Evolutionary conservation across 1,284 basidiomycete species (phyloP), one percentile per base, ranked within the genome.

Genomic region (Heliocybe sulcata): DNA sequence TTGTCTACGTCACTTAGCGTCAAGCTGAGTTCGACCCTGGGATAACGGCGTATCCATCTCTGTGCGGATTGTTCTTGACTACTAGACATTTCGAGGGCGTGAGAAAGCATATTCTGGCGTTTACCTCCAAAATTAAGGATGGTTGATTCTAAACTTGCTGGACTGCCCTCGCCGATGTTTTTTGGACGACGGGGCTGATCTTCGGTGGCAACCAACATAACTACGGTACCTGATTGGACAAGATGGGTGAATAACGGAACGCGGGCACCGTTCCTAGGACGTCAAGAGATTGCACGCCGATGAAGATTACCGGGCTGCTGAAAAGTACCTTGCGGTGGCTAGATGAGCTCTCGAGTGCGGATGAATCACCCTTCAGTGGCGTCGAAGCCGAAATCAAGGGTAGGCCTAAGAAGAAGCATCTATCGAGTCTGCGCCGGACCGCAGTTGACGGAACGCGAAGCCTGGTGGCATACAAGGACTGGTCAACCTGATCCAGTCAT

Each of bases 41-140:
- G 94, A 95, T n/a, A 82, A 95, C 35, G 94, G 98, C 68, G 92
- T 96, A 1, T 95, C 95, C 72, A 96, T 97, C 68, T 95, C 93
- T 0, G 12, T 84, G 93, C 58, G 94, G 94, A 2, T 75, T 98
- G 49, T 96, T 97, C 74, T 73, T 98, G 60, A 90, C 92, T 1
- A 97, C 94, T 0, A 94, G 95, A 14, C 90, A 94, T 65, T 95
- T 86, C 66, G 80, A 81, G 14, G 90, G 82, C 4, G 94, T 94
- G 0, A 87, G 83, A 66, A 82, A 80, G 59, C 94, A 98, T 66
- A 95, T 98, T 56, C 71, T 96, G 51, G 85, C 94, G 0, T 95
- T 96, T 64, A 87, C 90, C 10, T 92, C 91, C 6, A 92, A 90
- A 1, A 65, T 90, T 53, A 90, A 89, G 68, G 92, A 95, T 64